Evolutionary conservation across 106 monocot species (phyloP).

Genomic region (Apostasia ramifera): DNA sequence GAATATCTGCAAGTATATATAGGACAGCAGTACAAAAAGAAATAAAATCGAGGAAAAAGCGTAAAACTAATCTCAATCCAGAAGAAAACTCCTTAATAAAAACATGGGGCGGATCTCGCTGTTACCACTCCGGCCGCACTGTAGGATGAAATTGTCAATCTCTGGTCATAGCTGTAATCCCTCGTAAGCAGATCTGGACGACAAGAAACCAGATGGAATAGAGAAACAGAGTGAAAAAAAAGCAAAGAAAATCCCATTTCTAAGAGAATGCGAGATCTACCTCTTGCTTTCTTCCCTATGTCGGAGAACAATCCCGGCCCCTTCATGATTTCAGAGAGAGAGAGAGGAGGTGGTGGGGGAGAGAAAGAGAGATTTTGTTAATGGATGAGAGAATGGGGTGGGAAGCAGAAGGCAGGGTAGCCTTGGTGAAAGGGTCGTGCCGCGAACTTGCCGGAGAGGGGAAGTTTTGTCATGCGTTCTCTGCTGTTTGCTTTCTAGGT

Average conservation of each 20-base stretch:
- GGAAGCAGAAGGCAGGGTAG: no score
- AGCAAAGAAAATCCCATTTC: neutral
- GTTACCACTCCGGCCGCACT: slow-evolving; percentile 23
- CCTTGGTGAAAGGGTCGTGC: no score
- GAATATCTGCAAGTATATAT: no score
- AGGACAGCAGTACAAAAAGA: no score
- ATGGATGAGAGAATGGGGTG: neutral
- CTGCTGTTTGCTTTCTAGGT: no score
- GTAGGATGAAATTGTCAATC: slow-evolving; percentile 12
- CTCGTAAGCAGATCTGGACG: slow-evolving; percentile 17
- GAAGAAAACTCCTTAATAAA: neutral
- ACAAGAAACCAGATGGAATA: neutral
- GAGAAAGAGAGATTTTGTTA: neutral
- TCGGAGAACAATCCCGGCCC: slow-evolving; percentile 23
- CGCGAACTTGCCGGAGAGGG: no score
- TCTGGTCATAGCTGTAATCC: slow-evolving; percentile 28
- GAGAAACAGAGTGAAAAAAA: slow-evolving; percentile 1
- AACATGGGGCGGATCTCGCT: neutral
- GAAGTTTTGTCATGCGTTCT: no score
- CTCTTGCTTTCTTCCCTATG: slow-evolving; percentile 27
- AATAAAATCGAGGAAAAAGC: no score
- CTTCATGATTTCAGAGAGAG: slow-evolving; percentile 11
- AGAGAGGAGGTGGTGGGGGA: neutral
- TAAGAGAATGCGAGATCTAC: neutral
- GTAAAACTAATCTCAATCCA: no score